A percentile compares a stretch with the other conserved stretches of the same genome.
Evolutionary conservation across 2,329 filamentous ascomycete species (phyloP).

Genomic region (Penicillium digitatum): DNA sequence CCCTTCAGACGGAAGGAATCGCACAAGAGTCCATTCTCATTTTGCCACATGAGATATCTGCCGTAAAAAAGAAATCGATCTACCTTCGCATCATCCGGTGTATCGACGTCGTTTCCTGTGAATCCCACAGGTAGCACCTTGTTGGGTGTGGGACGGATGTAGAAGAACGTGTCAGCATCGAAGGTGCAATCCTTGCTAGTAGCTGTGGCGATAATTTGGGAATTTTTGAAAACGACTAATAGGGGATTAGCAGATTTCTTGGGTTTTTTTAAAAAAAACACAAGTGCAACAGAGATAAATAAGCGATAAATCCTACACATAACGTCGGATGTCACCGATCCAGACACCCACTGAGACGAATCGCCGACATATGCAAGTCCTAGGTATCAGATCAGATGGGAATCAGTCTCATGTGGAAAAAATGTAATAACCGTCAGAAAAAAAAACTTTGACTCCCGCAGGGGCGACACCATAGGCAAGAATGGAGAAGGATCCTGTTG

Average conservation of each 20-base stretch:
- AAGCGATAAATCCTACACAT: constrained; percentile 11
- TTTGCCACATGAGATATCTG: constrained; percentile 19
- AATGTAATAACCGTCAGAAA: constrained; percentile 13
- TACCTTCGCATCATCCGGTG: constrained; percentile 8
- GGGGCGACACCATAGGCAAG: constrained; percentile 14
- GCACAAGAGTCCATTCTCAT: constrained; percentile 4
- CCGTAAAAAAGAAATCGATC: constrained; percentile 19
- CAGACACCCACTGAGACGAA: constrained; percentile 15
- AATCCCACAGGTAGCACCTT: constrained; percentile 18
- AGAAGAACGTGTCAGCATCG: constrained; percentile 14
- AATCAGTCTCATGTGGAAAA: no score
- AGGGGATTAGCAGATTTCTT: background rate
- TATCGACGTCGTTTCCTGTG: constrained; percentile 12
- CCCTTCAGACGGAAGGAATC: constrained; percentile 18
- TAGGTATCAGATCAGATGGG: background rate
- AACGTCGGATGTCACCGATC: constrained; percentile 16
- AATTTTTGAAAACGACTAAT: constrained; percentile 14
- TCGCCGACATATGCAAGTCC: constrained; percentile 21
- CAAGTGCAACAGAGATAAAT: background rate
- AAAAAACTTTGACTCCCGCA: constrained; percentile 11
- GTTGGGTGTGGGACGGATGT: constrained; percentile 14
- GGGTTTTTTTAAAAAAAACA: no score
- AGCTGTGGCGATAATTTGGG: constrained; percentile 10
- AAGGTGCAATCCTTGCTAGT: constrained; percentile 13
- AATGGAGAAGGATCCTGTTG: constrained; percentile 14